A percentile compares a stretch with the other conserved stretches of the same genome.
Conservation (phyloP, 331 rosid genomes). For the Phaseolus coccineus region DNA sequence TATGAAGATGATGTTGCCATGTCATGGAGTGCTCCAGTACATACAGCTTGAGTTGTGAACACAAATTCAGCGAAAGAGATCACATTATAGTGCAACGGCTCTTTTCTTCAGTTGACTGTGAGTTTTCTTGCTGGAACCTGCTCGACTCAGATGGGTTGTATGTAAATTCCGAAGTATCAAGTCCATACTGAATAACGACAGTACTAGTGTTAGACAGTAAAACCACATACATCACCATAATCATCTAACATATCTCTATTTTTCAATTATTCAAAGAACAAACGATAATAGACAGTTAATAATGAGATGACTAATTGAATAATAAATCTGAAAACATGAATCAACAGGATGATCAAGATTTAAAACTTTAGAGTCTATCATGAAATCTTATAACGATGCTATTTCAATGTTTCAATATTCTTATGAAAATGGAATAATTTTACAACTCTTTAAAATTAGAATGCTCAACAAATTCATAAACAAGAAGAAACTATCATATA, state of each 20-base stretch:
- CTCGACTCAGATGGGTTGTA: constrained; percentile 92
- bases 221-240: constrained; percentile 6
- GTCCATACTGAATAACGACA: constrained; percentile 55
- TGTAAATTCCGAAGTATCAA: constrained; percentile 90
- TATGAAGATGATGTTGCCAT: constrained; percentile 37
- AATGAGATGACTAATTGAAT: constrained; percentile 4
- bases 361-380: constrained; percentile 28
- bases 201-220: constrained; percentile 40
- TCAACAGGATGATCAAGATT: constrained; percentile 31
- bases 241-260: constrained; percentile 14
- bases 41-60: constrained; percentile 33
- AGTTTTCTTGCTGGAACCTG: constrained; percentile 71
- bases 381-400: not conserved
- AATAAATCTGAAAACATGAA: constrained; percentile 12
- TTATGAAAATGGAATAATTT: constrained; percentile 25
- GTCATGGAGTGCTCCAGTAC: constrained; percentile 32
- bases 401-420: not conserved
- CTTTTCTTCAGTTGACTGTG: constrained; percentile 91
- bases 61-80: constrained; percentile 50
- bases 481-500: not conserved
- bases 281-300: constrained; percentile 8
- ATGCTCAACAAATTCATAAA: constrained; percentile 1
- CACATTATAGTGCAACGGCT: constrained; percentile 90
- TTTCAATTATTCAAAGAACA: constrained; percentile 8
- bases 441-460: not conserved